Percentiles rank a stretch among this genome's conserved stretches.
Conservation (phyloP, 768 basidiomycete species). For the Hypholoma fasciculare region DNA sequence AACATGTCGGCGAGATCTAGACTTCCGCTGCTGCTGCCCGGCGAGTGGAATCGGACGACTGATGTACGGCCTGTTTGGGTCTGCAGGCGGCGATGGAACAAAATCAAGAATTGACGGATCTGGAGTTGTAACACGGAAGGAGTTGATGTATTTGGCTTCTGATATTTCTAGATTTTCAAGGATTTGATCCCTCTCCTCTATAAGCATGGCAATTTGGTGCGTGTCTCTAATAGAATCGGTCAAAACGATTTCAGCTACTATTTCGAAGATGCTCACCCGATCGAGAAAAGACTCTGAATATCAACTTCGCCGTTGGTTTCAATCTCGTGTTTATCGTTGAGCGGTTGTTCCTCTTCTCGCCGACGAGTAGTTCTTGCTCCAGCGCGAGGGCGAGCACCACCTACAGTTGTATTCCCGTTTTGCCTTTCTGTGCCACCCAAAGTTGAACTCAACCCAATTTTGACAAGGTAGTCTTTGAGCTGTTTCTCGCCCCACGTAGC, state of each 20-base stretch:
- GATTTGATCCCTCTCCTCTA: conserved; percentile 74
- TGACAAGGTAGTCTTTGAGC: conserved; percentile 67
- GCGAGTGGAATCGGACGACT: conserved; percentile 66
- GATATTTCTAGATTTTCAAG: conserved; percentile 81
- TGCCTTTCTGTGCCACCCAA: conserved; percentile 37
- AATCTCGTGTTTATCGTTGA: conserved; percentile 35
- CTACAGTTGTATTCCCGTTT: conserved; percentile 19
- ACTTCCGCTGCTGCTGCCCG: conserved; percentile 31
- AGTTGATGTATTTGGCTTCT: conserved; percentile 75
- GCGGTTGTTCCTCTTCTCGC: conserved; percentile 42
- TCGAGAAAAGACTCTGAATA: conserved; percentile 70
- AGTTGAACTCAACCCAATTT: conserved; percentile 63
- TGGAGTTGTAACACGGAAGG: conserved; percentile 71
- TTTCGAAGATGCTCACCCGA: conserved; percentile 50
- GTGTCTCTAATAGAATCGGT: conserved; percentile 55
- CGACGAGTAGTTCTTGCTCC: conserved; percentile 27
- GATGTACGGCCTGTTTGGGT: conserved; percentile 55
- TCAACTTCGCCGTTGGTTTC: conserved; percentile 57
- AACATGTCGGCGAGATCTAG: conserved; percentile 46
- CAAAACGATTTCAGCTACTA: background rate
- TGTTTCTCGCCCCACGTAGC: conserved; percentile 72
- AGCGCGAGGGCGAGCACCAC: conserved; percentile 25
- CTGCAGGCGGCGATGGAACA: conserved; percentile 40
- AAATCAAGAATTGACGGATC: conserved; percentile 70
- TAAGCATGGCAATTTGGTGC: conserved; percentile 60